These are phyloP conservation scores for Fallopia convolvulus DNA, from an alignment of 148 eudicot species.

Conservation along the genomic window DNA sequence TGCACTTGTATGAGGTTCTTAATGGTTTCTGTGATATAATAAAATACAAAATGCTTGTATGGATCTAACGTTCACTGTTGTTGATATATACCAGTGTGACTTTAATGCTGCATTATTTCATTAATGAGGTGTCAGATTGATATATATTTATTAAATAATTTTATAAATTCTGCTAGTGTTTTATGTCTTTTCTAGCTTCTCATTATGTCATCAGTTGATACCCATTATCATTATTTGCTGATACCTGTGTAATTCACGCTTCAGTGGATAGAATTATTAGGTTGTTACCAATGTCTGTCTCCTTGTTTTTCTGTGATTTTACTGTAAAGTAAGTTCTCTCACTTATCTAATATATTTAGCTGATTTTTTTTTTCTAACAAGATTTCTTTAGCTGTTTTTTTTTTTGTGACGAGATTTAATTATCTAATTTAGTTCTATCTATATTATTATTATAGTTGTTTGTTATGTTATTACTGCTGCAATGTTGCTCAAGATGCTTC, in stretches of 20 bases:
- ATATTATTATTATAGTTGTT: background rate
- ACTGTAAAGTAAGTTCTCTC: background rate
- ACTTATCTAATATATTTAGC: background rate
- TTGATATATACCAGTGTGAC: background rate
- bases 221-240: background rate
- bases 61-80: background rate
- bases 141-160: background rate
- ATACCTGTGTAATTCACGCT: background rate
- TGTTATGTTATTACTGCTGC: background rate
- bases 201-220: background rate
- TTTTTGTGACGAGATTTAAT: background rate
- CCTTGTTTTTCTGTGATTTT: background rate
- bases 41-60: background rate
- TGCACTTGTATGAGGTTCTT: background rate
- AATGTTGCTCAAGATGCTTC: background rate
- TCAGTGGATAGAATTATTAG: background rate
- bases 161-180: background rate
- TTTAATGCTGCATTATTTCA: background rate
- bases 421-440: background rate
- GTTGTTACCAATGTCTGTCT: background rate
- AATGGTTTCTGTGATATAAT: background rate
- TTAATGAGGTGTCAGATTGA: background rate
- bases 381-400: background rate
- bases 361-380: background rate
- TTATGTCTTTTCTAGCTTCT: background rate